Evolutionary conservation across 345 rosid species (phyloP).

Genomic region (Ailanthus altissimus): DNA sequence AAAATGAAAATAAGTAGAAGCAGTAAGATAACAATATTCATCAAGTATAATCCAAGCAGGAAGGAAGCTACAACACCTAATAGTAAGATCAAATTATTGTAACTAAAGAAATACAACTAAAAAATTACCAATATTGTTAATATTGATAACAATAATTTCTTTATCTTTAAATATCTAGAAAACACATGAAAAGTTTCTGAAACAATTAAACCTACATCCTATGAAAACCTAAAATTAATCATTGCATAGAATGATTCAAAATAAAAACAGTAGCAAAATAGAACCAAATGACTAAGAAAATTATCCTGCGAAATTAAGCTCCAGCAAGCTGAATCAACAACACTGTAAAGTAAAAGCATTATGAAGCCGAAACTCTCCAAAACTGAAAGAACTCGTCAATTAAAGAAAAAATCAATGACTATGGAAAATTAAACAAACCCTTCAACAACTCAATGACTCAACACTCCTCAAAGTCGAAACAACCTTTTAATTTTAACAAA

Average conservation of each 20-base stretch:
- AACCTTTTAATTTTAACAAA: too few relatives aligned
- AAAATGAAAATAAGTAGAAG: not conserved
- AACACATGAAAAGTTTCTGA: conserved; percentile 11
- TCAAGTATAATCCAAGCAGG: not conserved
- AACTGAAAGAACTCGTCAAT: too few relatives aligned
- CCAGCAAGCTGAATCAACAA: too few relatives aligned
- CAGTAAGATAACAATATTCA: not conserved
- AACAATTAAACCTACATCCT: conserved; percentile 1
- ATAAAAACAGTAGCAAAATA: too few relatives aligned
- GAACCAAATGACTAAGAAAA: too few relatives aligned
- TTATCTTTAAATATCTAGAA: not conserved
- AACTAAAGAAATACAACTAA: not conserved
- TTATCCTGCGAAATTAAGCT: too few relatives aligned
- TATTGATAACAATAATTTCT: not conserved
- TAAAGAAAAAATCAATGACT: too few relatives aligned
- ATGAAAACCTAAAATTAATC: conserved; percentile 8
- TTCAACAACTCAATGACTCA: too few relatives aligned
- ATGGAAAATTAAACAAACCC: too few relatives aligned
- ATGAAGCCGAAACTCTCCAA: too few relatives aligned
- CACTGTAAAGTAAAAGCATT: too few relatives aligned
- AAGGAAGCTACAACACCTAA: not conserved
- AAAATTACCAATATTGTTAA: not conserved
- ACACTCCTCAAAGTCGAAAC: too few relatives aligned
- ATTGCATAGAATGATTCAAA: not conserved
- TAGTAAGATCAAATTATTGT: not conserved